Conservation (phyloP, 2,329 filamentous ascomycete genomes). For the Sordariomycetes sp. region DNA sequence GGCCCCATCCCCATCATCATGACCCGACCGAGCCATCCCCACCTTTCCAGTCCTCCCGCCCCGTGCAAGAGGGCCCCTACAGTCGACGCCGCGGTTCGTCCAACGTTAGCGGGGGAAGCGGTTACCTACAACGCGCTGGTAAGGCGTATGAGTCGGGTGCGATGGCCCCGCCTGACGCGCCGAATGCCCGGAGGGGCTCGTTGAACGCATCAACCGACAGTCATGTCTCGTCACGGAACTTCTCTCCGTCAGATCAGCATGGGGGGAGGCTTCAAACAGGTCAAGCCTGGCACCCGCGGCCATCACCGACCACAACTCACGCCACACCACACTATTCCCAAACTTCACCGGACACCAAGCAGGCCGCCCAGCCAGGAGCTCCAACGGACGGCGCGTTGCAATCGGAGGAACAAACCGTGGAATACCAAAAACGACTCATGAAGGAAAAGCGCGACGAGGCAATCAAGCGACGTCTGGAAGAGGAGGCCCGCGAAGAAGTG, state of each 20-base stretch:
- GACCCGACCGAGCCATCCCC: slow-evolving; percentile 71
- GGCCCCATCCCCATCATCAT: slow-evolving; percentile 50
- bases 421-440: slow-evolving; percentile 62
- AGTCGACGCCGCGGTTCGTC: slow-evolving; percentile 76
- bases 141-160: slow-evolving; percentile 28
- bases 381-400: neutral
- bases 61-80: slow-evolving; percentile 56
- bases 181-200: slow-evolving; percentile 28
- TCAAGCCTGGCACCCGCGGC: slow-evolving; percentile 16
- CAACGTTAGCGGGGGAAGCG: slow-evolving; percentile 80
- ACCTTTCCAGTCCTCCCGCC: slow-evolving; percentile 72
- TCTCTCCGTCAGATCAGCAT: slow-evolving; percentile 23
- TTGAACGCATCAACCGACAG: slow-evolving; percentile 38
- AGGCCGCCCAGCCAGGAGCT: slow-evolving; percentile 8
- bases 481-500: slow-evolving; percentile 64
- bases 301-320: slow-evolving; percentile 31
- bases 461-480: slow-evolving; percentile 55
- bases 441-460: slow-evolving; percentile 58
- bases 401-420: slow-evolving; percentile 41
- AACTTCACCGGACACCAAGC: slow-evolving; percentile 16
- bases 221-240: slow-evolving; percentile 34
- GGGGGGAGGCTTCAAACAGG: slow-evolving; percentile 6
- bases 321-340: slow-evolving; percentile 13
- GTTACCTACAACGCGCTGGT: slow-evolving; percentile 42
- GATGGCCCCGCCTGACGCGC: slow-evolving; percentile 29